These are phyloP conservation scores for Lentinula detonsa DNA, from an alignment of 768 basidiomycete genomes.

Conservation along the genomic window DNA sequence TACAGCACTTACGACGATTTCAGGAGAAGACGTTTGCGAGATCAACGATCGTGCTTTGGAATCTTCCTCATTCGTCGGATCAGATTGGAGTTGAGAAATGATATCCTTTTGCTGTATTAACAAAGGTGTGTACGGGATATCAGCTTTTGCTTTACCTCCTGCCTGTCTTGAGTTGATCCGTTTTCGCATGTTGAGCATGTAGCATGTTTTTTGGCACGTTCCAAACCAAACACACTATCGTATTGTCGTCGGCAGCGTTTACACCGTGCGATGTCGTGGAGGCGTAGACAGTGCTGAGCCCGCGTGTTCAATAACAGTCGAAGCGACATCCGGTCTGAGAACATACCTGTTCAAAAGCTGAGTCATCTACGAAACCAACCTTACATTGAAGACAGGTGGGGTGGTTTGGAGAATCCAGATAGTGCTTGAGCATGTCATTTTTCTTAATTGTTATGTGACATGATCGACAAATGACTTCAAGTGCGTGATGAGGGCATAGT, in stretches of 20 bases:
- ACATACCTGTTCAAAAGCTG: background rate
- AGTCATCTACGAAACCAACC: background rate
- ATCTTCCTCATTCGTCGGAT: background rate
- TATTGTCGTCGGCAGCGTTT: background rate
- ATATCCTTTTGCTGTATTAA: background rate
- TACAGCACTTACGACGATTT: background rate
- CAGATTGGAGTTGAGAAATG: background rate
- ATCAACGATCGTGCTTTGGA: background rate
- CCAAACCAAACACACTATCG: background rate
- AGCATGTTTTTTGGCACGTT: background rate
- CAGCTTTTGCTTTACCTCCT: background rate
- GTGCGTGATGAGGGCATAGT: background rate
- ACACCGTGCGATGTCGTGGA: background rate
- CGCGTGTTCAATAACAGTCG: background rate
- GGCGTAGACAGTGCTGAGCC: background rate
- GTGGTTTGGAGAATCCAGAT: background rate
- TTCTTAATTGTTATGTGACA: background rate
- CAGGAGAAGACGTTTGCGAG: background rate
- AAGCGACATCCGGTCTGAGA: background rate
- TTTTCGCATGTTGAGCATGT: background rate
- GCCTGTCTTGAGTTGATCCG: background rate
- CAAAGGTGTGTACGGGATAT: background rate
- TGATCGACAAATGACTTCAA: background rate
- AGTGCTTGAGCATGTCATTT: background rate
- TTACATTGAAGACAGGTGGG: background rate